These are phyloP conservation scores for Trypanosoma melophagium DNA, from an alignment of 208 protist species.

Conservation along the genomic window DNA sequence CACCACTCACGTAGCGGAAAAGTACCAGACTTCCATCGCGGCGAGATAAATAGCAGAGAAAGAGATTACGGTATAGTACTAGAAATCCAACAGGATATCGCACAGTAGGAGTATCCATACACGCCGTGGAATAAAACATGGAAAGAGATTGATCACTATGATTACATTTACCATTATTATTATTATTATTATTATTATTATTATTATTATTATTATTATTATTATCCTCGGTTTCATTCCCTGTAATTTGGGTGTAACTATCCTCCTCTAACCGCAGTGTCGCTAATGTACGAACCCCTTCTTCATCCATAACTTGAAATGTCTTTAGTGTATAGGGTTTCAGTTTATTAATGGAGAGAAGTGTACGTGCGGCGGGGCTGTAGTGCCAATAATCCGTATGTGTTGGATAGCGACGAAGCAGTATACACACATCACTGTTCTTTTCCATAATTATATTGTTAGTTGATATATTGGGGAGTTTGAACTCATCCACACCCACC, in stretches of 20 bases:
- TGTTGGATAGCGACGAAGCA: slow-evolving; percentile 49
- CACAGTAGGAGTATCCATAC: slow-evolving; percentile 34
- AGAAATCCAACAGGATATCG: slow-evolving; percentile 36
- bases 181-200: too few relatives aligned
- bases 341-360: slow-evolving; percentile 42
- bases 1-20: slow-evolving; percentile 23
- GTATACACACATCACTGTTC: slow-evolving; percentile 4
- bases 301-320: slow-evolving; percentile 32
- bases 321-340: slow-evolving; percentile 49
- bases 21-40: slow-evolving; percentile 22
- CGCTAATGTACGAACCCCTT: slow-evolving; percentile 5
- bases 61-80: slow-evolving; percentile 41
- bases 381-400: slow-evolving; percentile 51
- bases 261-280: slow-evolving; percentile 15
- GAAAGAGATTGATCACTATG: not conserved
- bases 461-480: not conserved
- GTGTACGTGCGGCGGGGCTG: slow-evolving; percentile 21
- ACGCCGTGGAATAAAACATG: slow-evolving; percentile 10
- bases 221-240: too few relatives aligned
- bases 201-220: too few relatives aligned
- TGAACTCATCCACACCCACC: slow-evolving; percentile 21
- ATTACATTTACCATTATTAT: not conserved
- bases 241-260: too few relatives aligned
- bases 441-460: not conserved
- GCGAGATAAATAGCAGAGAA: slow-evolving; percentile 37